Evolutionary conservation across 2,329 filamentous ascomycete genomes (phyloP).

Genomic region (Colletotrichum scovillei): DNA sequence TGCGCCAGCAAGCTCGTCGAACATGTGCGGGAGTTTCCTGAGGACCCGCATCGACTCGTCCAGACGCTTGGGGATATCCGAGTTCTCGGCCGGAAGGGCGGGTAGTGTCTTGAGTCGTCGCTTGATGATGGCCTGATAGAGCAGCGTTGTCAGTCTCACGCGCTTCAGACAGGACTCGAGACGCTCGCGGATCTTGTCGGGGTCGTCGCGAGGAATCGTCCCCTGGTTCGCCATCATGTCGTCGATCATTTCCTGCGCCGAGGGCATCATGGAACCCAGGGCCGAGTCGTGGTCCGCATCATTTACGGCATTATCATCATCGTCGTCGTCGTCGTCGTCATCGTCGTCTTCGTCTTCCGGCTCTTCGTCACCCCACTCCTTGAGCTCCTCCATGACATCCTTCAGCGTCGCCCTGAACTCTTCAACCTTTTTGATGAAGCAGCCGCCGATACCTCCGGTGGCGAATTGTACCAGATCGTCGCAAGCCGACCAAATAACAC

Average conservation of each 20-base stretch:
- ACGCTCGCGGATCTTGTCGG: conserved; percentile 71
- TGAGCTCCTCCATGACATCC: conserved; percentile 87
- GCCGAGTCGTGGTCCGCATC: conserved; percentile 54
- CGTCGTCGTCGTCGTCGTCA: conserved; percentile 63
- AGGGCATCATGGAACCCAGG: conserved; percentile 39
- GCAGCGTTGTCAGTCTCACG: conserved; percentile 73
- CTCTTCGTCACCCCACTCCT: conserved; percentile 85
- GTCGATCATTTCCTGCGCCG: conserved; percentile 71
- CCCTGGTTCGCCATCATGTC: conserved; percentile 73
- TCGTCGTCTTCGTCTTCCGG: conserved; percentile 74
- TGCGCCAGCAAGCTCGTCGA: conserved; percentile 76
- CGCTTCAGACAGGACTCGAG: conserved; percentile 73
- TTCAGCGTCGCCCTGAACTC: conserved; percentile 80
- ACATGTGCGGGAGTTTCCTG: conserved; percentile 71
- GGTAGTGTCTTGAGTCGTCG: conserved; percentile 73
- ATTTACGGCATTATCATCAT: conserved; percentile 54
- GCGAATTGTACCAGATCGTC: conserved; percentile 76
- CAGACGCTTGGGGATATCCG: conserved; percentile 53
- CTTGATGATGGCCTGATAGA: conserved; percentile 78
- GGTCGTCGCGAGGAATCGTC: conserved; percentile 73
- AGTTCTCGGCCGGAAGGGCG: conserved; percentile 47
- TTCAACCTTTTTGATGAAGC: conserved; percentile 78
- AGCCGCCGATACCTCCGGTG: conserved; percentile 74
- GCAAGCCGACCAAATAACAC: conserved; percentile 85
- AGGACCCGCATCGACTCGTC: conserved; percentile 69